phyloP scores from a whole-genome alignment of 164 flowering plant species.

The Buxus sempervirens region DNA sequence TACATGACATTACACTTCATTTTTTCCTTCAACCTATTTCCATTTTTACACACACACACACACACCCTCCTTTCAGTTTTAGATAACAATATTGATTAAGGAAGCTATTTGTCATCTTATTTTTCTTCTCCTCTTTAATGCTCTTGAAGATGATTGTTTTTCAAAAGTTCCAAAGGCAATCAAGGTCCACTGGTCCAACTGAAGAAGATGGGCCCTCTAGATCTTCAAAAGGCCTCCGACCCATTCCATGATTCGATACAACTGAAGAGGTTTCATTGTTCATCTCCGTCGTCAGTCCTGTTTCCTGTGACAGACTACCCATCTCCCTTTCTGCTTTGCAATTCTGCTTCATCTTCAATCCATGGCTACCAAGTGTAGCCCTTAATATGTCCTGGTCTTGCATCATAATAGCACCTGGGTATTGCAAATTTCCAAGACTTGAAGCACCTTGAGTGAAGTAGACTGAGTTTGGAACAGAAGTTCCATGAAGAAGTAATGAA shows the following conservation, averaged over 20 bases:
- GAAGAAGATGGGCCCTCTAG: slow-evolving; percentile 31
- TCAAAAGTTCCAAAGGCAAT: slow-evolving; percentile 45
- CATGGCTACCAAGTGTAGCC: slow-evolving; percentile 23
- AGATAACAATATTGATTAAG: too few species aligned
- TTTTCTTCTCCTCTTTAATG: neutral
- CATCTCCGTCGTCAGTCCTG: slow-evolving; percentile 20
- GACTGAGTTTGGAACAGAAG: slow-evolving; percentile 12
- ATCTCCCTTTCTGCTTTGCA: slow-evolving; percentile 5
- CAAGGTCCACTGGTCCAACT: slow-evolving; percentile 35
- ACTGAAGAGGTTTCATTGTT: slow-evolving; percentile 28
- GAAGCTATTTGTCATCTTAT: neutral
- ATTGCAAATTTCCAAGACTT: slow-evolving; percentile 8
- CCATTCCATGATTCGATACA: slow-evolving; percentile 27
- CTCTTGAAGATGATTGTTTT: neutral
- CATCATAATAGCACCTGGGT: slow-evolving; percentile 21
- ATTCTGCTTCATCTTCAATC: slow-evolving; percentile 5
- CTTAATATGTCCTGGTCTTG: slow-evolving; percentile 33
- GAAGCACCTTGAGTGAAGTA: slow-evolving; percentile 12
- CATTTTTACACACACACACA: too few species aligned
- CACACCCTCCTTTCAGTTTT: too few species aligned
- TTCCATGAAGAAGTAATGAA: neutral
- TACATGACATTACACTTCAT: too few species aligned
- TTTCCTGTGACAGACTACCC: slow-evolving; percentile 23
- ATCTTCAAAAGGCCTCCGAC: slow-evolving; percentile 24
- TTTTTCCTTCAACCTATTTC: too few species aligned